phyloP scores from a whole-genome alignment of 2,329 filamentous ascomycete genomes.

The Parastagonospora nodorum region DNA sequence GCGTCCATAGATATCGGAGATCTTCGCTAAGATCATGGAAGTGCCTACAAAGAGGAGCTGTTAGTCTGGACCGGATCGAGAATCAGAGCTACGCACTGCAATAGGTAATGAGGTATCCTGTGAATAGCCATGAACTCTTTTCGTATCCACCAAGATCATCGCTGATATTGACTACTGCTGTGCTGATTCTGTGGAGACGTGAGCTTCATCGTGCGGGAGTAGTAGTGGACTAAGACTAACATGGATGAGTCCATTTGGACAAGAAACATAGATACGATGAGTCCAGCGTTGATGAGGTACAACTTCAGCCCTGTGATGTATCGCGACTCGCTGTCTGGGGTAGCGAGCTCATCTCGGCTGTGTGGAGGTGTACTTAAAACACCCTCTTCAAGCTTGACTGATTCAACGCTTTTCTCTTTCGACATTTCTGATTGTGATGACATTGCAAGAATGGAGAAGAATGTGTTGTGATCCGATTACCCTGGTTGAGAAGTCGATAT shows the following conservation, averaged over 20 bases:
- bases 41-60: background rate
- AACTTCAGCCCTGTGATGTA: conserved; percentile 5
- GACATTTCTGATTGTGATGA: background rate
- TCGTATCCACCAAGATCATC: conserved; percentile 40
- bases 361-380: background rate
- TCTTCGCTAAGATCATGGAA: conserved; percentile 33
- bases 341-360: background rate
- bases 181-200: conserved; percentile 27
- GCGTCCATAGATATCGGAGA: conserved; percentile 40
- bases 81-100: conserved; percentile 26
- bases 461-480: too few species aligned
- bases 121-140: conserved; percentile 44
- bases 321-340: background rate
- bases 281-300: conserved; percentile 3
- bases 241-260: conserved; percentile 41
- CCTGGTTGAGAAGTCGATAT: too few species aligned
- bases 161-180: conserved; percentile 41
- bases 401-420: background rate
- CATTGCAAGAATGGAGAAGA: too few species aligned
- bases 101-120: conserved; percentile 41
- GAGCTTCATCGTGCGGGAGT: too few species aligned
- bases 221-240: too few species aligned
- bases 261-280: conserved; percentile 1
- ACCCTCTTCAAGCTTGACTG: background rate
- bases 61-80: background rate